Evolutionary conservation across 768 basidiomycete genomes (phyloP).

Genomic region (Serendipita sp.): DNA sequence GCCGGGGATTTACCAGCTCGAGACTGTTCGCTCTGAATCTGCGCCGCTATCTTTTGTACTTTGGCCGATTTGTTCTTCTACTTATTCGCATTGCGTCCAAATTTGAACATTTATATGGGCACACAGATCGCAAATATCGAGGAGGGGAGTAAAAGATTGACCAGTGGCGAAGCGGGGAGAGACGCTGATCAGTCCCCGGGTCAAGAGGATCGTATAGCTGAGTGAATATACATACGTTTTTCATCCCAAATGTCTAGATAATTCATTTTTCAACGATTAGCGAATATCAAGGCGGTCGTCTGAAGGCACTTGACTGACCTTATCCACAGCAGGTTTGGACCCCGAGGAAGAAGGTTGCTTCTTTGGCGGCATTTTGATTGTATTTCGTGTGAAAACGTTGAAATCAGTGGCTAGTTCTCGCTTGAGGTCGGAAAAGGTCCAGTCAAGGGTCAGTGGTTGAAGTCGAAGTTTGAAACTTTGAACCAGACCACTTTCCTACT

Average conservation of each 20-base stretch:
- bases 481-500: not conserved
- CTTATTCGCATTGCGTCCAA: slow-evolving; percentile 5
- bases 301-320: slow-evolving; percentile 30
- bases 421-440: not conserved
- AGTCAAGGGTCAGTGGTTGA: not conserved
- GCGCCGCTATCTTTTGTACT: slow-evolving; percentile 72
- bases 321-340: slow-evolving; percentile 67
- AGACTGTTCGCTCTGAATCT: slow-evolving; percentile 62
- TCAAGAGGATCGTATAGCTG: not conserved
- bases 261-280: slow-evolving; percentile 14
- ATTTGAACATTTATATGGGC: not conserved
- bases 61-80: slow-evolving; percentile 92
- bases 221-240: slow-evolving; percentile 43
- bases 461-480: not conserved
- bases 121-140: not conserved
- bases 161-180: not conserved
- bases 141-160: not conserved
- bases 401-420: too few species aligned
- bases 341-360: slow-evolving; percentile 40
- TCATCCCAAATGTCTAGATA: slow-evolving; percentile 68
- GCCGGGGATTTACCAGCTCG: slow-evolving; percentile 67
- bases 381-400: too few species aligned
- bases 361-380: slow-evolving; percentile 58
- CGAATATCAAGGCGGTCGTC: too few species aligned
- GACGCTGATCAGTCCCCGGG: not conserved